Conservation (phyloP, 2,329 filamentous ascomycete genomes). For the Fusarium chaquense region DNA sequence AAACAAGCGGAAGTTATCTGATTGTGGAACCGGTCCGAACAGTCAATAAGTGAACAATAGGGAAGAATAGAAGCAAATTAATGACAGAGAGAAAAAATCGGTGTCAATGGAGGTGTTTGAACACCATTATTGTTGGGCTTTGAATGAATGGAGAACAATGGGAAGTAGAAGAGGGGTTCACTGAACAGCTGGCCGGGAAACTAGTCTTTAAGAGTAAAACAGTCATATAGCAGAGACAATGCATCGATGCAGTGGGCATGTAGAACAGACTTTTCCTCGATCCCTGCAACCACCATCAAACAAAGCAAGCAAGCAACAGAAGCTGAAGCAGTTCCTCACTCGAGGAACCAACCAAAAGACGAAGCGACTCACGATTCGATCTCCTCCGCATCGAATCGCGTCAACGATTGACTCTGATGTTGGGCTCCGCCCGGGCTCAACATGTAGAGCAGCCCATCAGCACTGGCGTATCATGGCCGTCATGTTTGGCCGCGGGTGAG, state of each 20-base stretch:
- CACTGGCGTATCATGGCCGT: constrained; percentile 45
- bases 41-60: constrained; percentile 31
- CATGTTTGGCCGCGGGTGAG: constrained; percentile 37
- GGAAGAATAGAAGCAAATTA: constrained; percentile 33
- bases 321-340: constrained; percentile 22
- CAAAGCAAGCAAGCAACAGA: constrained; percentile 24
- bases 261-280: constrained; percentile 10
- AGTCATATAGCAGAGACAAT: constrained; percentile 10
- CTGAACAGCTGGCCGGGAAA: constrained; percentile 34
- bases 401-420: constrained; percentile 11
- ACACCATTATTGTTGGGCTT: constrained; percentile 49
- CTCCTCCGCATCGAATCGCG: constrained; percentile 30
- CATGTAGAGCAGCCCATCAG: constrained; percentile 17
- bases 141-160: constrained; percentile 45
- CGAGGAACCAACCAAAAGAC: constrained; percentile 26
- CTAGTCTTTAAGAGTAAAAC: constrained; percentile 45
- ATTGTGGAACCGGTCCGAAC: constrained; percentile 39
- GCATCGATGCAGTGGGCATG: constrained; percentile 3
- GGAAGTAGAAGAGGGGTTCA: constrained; percentile 27
- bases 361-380: constrained; percentile 28
- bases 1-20: constrained; percentile 30
- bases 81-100: constrained; percentile 36
- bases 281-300: constrained; percentile 24
- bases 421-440: constrained; percentile 31
- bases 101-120: constrained; percentile 41